Evolutionary conservation across 2,329 filamentous ascomycete genomes (phyloP), one percentile per base, ranked within the genome.

Genomic region (Neofusicoccum umdonicola): DNA sequence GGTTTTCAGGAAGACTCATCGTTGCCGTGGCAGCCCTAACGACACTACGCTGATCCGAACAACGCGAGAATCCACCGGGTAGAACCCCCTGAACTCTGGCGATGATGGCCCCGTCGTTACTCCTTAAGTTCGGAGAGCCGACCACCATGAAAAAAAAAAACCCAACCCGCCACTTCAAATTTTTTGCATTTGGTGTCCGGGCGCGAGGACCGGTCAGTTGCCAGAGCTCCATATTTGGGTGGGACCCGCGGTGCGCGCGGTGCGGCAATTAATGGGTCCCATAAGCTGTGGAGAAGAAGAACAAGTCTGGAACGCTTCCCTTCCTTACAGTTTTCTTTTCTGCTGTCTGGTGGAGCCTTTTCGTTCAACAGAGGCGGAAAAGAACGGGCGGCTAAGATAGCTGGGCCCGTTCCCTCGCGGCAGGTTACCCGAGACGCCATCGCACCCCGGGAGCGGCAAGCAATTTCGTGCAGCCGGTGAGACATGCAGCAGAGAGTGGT

Each of bases 181-280:
- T n/a, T 52, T 52, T 37, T 15, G 34, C 13, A 4, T 11, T 13
- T 31, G 47, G 27, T 22, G 15, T 52, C 7, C n/a, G 34, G 15
- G 34, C n/a, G n/a, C 34, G 34, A 34, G 34, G 31, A 52, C 50
- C 50, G 34, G 50, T 52, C 31, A 37, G 50, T 19, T 37, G 31
- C 34, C 34, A 9, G n/a, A 11, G 34, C 34, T 37, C 50, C n/a
- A 17, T 37, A 2, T 19, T 15, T 15, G 6, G 50, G 34, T 34
- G 50, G 34, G 34, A 39, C 50, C 5, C 13, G 31, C 15, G 31
- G 34, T 37, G 50, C 50, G 50, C 13, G 31, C 15, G 31, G 34
- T 37, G 50, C 50, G 50, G 50, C 31, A 52, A 52, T 52, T 52
- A 37, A 52, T 37, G 50, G 50, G 50, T 37, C 50, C 50, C 31